These are phyloP conservation scores for Verticillium zaregamsianum DNA, from an alignment of 2,329 filamentous ascomycete species.

Conservation along the genomic window DNA sequence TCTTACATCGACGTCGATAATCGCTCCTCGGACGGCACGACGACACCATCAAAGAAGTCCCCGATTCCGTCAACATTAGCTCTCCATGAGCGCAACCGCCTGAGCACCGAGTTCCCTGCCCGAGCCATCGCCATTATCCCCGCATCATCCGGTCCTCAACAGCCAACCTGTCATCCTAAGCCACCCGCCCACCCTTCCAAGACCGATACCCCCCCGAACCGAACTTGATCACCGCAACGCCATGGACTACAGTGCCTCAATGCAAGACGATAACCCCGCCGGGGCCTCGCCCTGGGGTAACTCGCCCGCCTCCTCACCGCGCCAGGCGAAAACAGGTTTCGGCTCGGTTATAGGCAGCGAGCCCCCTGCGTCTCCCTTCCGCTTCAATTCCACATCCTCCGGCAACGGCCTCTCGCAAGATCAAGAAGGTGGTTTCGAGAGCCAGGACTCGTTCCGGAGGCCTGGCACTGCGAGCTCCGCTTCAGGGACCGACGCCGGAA, in stretches of 20 bases:
- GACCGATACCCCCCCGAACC: neutral
- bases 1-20: neutral
- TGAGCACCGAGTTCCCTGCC: neutral
- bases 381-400: conserved; percentile 29
- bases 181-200: neutral
- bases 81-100: neutral
- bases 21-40: neutral
- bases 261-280: conserved; percentile 50
- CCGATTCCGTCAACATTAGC: neutral
- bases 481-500: conserved; percentile 37
- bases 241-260: conserved; percentile 58
- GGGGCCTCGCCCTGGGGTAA: conserved; percentile 54
- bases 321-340: conserved; percentile 40
- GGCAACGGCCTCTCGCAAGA: conserved; percentile 38
- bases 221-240: neutral
- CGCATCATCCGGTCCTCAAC: neutral
- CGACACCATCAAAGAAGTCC: neutral
- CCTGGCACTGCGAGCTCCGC: conserved; percentile 42
- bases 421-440: conserved; percentile 27
- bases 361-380: conserved; percentile 36
- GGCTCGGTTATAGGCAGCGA: conserved; percentile 32
- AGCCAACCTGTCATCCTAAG: neutral
- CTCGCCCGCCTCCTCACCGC: conserved; percentile 47
- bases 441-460: conserved; percentile 37
- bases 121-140: neutral